Evolutionary conservation across 2,329 filamentous ascomycete genomes (phyloP), one percentile per base, ranked within the genome.

Genomic region (Clonostachys rhizophaga): DNA sequence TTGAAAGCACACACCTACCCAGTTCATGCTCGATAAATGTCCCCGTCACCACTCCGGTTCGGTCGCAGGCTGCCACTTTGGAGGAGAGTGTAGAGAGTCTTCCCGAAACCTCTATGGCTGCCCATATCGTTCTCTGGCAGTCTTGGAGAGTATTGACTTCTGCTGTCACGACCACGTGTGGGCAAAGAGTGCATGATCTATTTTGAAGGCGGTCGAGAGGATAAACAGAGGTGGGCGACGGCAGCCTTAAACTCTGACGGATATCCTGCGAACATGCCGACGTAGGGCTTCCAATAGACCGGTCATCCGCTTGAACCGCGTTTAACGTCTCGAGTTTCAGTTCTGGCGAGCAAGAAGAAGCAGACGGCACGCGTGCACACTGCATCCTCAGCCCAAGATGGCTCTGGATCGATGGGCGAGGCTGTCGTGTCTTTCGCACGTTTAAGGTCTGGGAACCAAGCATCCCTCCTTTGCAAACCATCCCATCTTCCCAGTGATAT

Each of bases 101-200:
- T 11, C 52, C 53, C 3, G 52, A 50, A 4, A 55, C 49, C 43
- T 55, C 49, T 30, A 55, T 36, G 12, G 52, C 50, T 11, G 47
- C 49, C 53, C 52, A 55, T n/a, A 55, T 30, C 16, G 33, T 40
- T 33, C 34, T 24, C 40, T 49, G 47, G 18, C 47, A 48, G 44
- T 51, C 47, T n/a, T 49, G 40, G 4, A 45, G 39, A 18, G 48
- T 37, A 20, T 42, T 49, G 9, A 20, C 49, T 46, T 49, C 47
- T 13, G 49, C 34, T 5, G 43, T 46, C 14, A 47, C 52, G 36
- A 34, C 47, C 34, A 50, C 48, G 46, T 50, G 47, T 4, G 53
- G 53, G 6, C 43, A 52, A 10, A 55, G 45, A 9, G 54, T 49
- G 37, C 44, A 48, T 35, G 40, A 40, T 18, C 12, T n/a, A 6